These are phyloP conservation scores for Cryptosporidium bovis DNA, from an alignment of 169 alveolate species.

Conservation along the genomic window DNA sequence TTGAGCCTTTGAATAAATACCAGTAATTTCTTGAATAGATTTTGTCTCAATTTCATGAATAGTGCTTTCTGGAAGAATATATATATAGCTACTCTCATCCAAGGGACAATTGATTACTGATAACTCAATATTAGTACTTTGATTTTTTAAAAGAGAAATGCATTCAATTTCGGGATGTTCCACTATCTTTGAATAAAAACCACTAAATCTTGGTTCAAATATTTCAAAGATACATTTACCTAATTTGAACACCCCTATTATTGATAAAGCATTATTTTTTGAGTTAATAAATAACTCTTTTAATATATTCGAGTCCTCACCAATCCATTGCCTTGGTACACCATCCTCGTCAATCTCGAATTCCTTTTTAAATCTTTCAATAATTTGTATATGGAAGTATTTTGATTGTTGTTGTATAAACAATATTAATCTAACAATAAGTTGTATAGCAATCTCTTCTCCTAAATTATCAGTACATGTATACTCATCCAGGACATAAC, in stretches of 20 bases:
- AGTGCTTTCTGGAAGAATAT: background rate
- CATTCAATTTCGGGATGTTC: slow-evolving; percentile 3
- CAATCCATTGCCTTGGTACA: slow-evolving; percentile 73
- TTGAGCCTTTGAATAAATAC: slow-evolving; percentile 65
- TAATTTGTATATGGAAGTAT: slow-evolving; percentile 33
- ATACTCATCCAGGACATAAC: background rate
- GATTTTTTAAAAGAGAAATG: background rate
- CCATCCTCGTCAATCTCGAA: slow-evolving; percentile 66
- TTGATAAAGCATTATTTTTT: slow-evolving; percentile 20
- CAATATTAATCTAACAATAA: slow-evolving; percentile 16
- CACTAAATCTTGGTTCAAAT: background rate
- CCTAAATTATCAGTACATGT: background rate
- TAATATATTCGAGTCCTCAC: slow-evolving; percentile 47
- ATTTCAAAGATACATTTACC: slow-evolving; percentile 1
- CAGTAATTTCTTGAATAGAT: slow-evolving; percentile 50
- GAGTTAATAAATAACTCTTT: slow-evolving; percentile 60
- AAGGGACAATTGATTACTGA: background rate
- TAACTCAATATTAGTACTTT: background rate
- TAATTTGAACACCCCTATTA: slow-evolving; percentile 15
- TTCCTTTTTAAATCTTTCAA: slow-evolving; percentile 48
- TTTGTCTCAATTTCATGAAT: slow-evolving; percentile 48
- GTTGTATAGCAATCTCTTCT: slow-evolving; percentile 71
- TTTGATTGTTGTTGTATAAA: slow-evolving; percentile 55
- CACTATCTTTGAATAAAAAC: background rate
- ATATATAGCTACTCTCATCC: background rate